These are phyloP conservation scores for Calonectria pteridis DNA, from an alignment of 2,329 filamentous ascomycete species.

Conservation along the genomic window DNA sequence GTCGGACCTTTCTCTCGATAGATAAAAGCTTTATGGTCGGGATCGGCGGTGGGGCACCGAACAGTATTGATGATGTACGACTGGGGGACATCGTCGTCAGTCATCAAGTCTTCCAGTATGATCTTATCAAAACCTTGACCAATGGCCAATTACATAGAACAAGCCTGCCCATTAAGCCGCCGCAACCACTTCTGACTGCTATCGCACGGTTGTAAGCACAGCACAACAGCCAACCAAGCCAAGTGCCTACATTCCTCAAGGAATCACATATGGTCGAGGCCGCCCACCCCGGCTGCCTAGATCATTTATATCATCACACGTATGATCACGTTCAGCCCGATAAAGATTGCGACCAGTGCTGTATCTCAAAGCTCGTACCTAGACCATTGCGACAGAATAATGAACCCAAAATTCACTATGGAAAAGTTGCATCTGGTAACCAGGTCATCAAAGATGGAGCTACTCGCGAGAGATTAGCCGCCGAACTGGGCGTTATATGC, in stretches of 20 bases:
- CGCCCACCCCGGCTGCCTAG: background rate
- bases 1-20: background rate
- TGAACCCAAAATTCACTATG: constrained; percentile 24
- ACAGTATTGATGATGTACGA: constrained; percentile 15
- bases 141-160: background rate
- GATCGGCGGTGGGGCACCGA: constrained; percentile 27
- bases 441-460: constrained; percentile 49
- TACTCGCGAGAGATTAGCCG: constrained; percentile 45
- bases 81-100: constrained; percentile 31
- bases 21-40: constrained; percentile 24
- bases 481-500: constrained; percentile 23
- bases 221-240: background rate
- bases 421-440: constrained; percentile 46
- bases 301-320: background rate
- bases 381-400: background rate
- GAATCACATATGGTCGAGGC: background rate
- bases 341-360: background rate
- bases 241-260: background rate
- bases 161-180: background rate
- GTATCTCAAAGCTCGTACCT: background rate
- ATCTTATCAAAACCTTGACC: constrained; percentile 5
- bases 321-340: background rate
- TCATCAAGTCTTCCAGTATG: constrained; percentile 17
- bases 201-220: background rate
- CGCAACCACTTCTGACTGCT: background rate